Conservation (phyloP, 257 asterid species). For the Scutellaria minor region DNA sequence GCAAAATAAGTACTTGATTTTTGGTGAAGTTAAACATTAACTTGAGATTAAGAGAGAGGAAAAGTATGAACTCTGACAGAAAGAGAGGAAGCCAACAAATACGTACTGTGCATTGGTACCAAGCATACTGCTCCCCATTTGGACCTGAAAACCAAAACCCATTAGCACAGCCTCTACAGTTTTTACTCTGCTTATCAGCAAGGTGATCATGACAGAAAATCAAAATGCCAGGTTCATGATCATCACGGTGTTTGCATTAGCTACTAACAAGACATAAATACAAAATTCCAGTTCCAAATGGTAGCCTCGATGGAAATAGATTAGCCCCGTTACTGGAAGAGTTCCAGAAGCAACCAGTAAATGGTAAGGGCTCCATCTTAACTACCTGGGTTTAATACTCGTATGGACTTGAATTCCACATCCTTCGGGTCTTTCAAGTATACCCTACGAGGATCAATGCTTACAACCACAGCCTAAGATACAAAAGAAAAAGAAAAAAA, state of each 20-base stretch:
- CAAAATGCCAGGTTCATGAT: background rate
- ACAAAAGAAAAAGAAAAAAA: background rate
- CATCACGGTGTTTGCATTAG: background rate
- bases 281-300: conserved; percentile 3
- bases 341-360: conserved; percentile 3
- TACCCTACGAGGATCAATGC: conserved; percentile 95
- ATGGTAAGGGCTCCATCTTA: conserved; percentile 7
- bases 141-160: conserved; percentile 33
- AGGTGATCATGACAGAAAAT: background rate
- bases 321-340: background rate
- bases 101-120: conserved; percentile 40
- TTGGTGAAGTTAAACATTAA: background rate
- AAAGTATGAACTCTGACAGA: conserved; percentile 7
- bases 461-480: conserved; percentile 91
- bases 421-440: conserved; percentile 70
- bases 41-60: background rate
- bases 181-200: background rate
- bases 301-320: background rate
- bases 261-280: background rate
- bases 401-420: conserved; percentile 72
- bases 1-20: background rate
- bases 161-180: conserved; percentile 20
- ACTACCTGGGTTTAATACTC: conserved; percentile 78
- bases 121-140: conserved; percentile 35
- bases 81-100: background rate